phyloP scores from a whole-genome alignment of 2,329 filamentous ascomycete species.

The Diplodia scrobiculata region DNA sequence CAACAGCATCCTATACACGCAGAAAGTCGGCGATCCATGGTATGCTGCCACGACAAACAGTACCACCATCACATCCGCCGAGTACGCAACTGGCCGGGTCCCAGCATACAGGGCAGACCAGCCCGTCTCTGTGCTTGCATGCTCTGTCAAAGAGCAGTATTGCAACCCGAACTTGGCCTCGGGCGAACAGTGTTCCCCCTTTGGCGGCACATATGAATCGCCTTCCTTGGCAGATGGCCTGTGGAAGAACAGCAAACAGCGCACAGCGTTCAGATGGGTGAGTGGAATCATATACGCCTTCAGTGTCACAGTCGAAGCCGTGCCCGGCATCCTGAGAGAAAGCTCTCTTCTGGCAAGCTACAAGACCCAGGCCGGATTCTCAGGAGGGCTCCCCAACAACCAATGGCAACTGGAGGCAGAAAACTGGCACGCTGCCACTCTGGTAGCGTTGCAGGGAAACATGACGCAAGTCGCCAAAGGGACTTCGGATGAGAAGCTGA shows the following conservation, averaged over 20 bases:
- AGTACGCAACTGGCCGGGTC: too few species aligned
- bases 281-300: neutral
- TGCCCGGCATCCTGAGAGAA: neutral
- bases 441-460: slow-evolving; percentile 28
- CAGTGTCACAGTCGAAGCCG: neutral
- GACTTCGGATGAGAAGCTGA: neutral
- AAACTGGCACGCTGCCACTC: slow-evolving; percentile 24
- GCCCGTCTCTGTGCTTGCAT: slow-evolving; percentile 25
- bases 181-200: neutral
- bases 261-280: neutral
- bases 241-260: neutral
- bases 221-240: neutral
- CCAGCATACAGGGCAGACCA: slow-evolving; percentile 6
- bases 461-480: slow-evolving; percentile 24
- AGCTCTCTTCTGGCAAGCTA: slow-evolving; percentile 16
- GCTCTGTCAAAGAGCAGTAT: slow-evolving; percentile 13
- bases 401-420: slow-evolving; percentile 32
- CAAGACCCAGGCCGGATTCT: slow-evolving; percentile 6
- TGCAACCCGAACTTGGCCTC: slow-evolving; percentile 30
- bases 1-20: slow-evolving; percentile 35
- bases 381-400: slow-evolving; percentile 28
- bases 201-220: slow-evolving; percentile 12
- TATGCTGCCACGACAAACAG: neutral
- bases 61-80: too few species aligned
- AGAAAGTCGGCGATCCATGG: slow-evolving; percentile 29